A percentile compares a stretch with the other conserved stretches of the same genome.
These are phyloP conservation scores for Phytopythium montanum DNA, from an alignment of 352 stramenopile species.

Conservation along the genomic window DNA sequence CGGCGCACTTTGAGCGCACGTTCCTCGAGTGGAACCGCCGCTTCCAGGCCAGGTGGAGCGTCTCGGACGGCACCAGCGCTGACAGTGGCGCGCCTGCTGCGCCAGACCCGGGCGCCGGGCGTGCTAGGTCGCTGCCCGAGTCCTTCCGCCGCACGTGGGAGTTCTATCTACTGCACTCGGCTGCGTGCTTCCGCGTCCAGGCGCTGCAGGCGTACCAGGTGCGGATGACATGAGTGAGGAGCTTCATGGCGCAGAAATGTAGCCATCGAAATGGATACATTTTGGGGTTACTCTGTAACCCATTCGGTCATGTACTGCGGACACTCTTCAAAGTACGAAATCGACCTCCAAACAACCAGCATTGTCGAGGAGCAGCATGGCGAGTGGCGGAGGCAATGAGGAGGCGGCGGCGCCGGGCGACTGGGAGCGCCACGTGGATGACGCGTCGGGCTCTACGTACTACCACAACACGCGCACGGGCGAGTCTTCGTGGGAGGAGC, in stretches of 20 bases:
- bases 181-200: slow-evolving; percentile 72
- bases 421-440: slow-evolving; percentile 76
- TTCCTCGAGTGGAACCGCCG: slow-evolving; percentile 81
- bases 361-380: no score
- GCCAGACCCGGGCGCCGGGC: slow-evolving; percentile 3
- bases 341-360: no score
- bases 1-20: slow-evolving; percentile 81
- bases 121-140: slow-evolving; percentile 43
- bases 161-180: slow-evolving; percentile 87
- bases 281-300: not conserved
- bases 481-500: slow-evolving; percentile 70
- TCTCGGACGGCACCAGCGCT: slow-evolving; percentile 3
- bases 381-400: not conserved
- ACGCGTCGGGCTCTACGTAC: slow-evolving; percentile 50
- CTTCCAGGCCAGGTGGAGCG: slow-evolving; percentile 60
- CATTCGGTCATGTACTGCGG: not conserved
- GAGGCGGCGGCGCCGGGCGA: slow-evolving; percentile 11
- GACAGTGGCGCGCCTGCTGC: not conserved
- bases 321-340: not conserved
- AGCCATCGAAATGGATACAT: no score
- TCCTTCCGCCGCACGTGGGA: slow-evolving; percentile 87
- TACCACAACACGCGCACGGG: slow-evolving; percentile 75
- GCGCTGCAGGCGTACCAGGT: slow-evolving; percentile 75
- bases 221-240: slow-evolving; percentile 32
- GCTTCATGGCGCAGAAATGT: no score